These are phyloP conservation scores for Dovyalis caffra DNA, from an alignment of 345 rosid species.

Conservation along the genomic window DNA sequence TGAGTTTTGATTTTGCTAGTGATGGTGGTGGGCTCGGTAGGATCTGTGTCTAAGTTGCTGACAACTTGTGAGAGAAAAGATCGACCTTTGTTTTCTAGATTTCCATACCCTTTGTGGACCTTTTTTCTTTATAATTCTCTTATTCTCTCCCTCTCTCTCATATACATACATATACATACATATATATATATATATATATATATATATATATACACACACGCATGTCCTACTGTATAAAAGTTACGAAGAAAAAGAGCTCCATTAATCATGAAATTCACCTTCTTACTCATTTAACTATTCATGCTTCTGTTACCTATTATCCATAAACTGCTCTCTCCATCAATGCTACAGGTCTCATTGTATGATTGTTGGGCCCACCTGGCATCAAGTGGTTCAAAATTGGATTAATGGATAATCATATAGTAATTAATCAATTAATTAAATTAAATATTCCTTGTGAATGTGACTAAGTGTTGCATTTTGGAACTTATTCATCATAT, in stretches of 20 bases:
- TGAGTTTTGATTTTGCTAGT: slow-evolving; percentile 17
- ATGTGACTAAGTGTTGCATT: slow-evolving; percentile 4
- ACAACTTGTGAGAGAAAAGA: slow-evolving; percentile 37
- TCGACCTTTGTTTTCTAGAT: slow-evolving; percentile 31
- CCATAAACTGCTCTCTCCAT: slow-evolving; percentile 21
- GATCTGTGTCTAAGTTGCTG: slow-evolving; percentile 47
- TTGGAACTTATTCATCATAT: neutral
- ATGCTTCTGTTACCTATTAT: slow-evolving; percentile 8
- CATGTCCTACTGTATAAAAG: neutral
- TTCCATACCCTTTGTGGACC: slow-evolving; percentile 24
- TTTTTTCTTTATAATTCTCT: neutral
- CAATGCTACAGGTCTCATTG: slow-evolving; percentile 28
- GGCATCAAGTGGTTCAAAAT: slow-evolving; percentile 11
- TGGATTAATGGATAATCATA: neutral
- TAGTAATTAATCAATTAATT: neutral
- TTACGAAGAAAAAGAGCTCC: neutral
- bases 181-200: neutral
- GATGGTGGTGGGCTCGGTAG: slow-evolving; percentile 49
- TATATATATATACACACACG: no score
- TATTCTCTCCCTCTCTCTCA: no score
- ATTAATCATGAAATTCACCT: slow-evolving; percentile 13
- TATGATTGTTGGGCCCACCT: slow-evolving; percentile 23
- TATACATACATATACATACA: neutral
- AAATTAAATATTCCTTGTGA: neutral
- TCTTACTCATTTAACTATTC: slow-evolving; percentile 2